Evolutionary conservation across 1,284 basidiomycete species (phyloP).

Genomic region (Ustilago shanxiensis): DNA sequence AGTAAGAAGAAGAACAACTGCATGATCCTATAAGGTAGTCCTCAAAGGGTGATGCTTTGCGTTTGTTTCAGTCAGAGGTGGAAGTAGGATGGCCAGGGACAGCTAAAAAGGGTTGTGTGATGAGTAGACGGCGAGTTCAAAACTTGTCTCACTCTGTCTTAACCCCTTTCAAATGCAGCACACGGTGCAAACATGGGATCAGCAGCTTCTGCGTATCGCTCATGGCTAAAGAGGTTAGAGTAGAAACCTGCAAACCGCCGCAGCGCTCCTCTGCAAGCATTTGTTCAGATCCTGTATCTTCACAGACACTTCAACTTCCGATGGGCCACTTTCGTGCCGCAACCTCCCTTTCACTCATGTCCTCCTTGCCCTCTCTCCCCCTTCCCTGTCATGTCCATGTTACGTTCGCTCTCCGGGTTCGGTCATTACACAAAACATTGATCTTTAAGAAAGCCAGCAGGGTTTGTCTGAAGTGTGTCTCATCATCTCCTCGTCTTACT

Average conservation of each 20-base stretch:
- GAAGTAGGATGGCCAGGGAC: too few relatives aligned
- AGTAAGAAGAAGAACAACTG: slow-evolving; percentile 68
- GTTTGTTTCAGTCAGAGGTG: background rate
- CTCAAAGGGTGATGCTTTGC: too few relatives aligned
- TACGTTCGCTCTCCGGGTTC: background rate
- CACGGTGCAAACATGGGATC: background rate
- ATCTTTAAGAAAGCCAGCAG: background rate
- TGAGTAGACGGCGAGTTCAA: slow-evolving; percentile 5
- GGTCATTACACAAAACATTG: background rate
- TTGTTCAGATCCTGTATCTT: too few relatives aligned
- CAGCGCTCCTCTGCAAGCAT: too few relatives aligned
- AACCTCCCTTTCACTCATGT: background rate
- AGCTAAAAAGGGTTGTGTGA: background rate
- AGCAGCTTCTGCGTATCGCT: background rate
- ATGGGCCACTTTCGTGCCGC: background rate
- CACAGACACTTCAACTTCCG: background rate
- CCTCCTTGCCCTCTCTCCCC: background rate
- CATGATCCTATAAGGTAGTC: slow-evolving; percentile 53
- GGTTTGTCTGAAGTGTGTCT: background rate
- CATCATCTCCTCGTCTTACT: background rate
- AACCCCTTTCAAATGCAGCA: background rate
- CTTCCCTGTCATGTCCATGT: background rate
- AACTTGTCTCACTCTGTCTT: slow-evolving; percentile 5
- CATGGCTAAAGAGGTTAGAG: background rate
- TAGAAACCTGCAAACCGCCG: background rate